phyloP scores from a whole-genome alignment of 495 filamentous ascomycete genomes.

The Aspergillus kassunensis region DNA sequence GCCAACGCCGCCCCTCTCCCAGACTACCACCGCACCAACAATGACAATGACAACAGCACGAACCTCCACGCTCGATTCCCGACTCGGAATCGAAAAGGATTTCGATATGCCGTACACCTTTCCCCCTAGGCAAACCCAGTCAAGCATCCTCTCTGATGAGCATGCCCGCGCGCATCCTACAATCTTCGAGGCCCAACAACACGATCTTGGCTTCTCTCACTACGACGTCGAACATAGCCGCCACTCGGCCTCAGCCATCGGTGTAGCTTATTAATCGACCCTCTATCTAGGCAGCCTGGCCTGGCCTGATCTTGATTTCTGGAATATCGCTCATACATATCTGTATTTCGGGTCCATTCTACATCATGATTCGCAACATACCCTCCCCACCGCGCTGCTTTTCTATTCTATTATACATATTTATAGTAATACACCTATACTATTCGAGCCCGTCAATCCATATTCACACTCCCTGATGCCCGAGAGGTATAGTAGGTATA shows the following conservation, averaged over 20 bases:
- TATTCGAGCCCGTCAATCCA: neutral
- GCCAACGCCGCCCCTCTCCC: slow-evolving; percentile 25
- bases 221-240: slow-evolving; percentile 24
- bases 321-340: no score
- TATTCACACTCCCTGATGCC: no score
- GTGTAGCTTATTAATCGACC: slow-evolving; percentile 32
- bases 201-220: slow-evolving; percentile 14
- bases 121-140: slow-evolving; percentile 3
- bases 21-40: slow-evolving; percentile 20
- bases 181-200: slow-evolving; percentile 27
- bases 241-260: slow-evolving; percentile 27
- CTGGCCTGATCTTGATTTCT: no score
- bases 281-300: no score
- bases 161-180: slow-evolving; percentile 19
- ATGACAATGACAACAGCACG: slow-evolving; percentile 10
- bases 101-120: slow-evolving; percentile 14
- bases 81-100: slow-evolving; percentile 28
- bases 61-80: slow-evolving; percentile 23
- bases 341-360: neutral
- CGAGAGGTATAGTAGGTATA: no score
- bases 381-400: no score
- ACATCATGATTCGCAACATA: neutral
- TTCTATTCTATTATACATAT: neutral
- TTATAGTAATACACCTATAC: neutral
- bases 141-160: slow-evolving; percentile 6